Evolutionary conservation across 176 grass and related monocot genomes (phyloP), one percentile per base, ranked within the genome.

Genomic region (Triticum timopheevii): DNA sequence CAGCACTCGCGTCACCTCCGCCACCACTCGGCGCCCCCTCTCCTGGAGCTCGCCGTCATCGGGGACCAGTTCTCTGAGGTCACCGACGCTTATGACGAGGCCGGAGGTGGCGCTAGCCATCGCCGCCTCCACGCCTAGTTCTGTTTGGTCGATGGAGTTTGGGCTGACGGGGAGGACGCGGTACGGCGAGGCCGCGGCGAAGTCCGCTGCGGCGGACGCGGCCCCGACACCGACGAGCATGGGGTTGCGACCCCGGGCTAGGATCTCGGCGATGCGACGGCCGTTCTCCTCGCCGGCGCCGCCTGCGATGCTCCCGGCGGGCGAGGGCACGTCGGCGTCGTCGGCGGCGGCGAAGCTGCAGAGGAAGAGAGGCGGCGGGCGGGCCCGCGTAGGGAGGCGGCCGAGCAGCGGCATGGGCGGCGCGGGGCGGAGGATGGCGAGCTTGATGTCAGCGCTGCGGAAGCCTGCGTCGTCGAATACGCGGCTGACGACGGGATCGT

Each of bases 381-480:
- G 76, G 24, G 89, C 23, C 2, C 92, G 81, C 17, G 63, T 0
- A 23, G 88, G 79, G 64, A 86, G 84, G 16, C 59, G 77, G 13
- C 36, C 84, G 84, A 90, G 80, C 15, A 90, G 38, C 23, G 88
- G 77, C 62, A 91, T 25, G 79, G 93, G 87, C 83, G 95, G 93
- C 3, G 91, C 82, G 12, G 93, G 96, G 30, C 93, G 91, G 45
- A 95, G 90, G 65, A 98, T 80, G 16, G 95, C 93, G 38, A 93
- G 77, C 83, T 98, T 98, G 86, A 98, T 92, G 52, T 92, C 91
- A 13, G 30, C 81, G 93, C 88, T 93, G 16, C 93, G 83, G 82
- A 98, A 98, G 0, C 95, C 93, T 0, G 93, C 95, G 70, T 98
- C 95, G 30, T 86, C 95, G n/a, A 98, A 98, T 4, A 98, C 95